Evolutionary conservation across 805 yeast species (phyloP), one percentile per base, ranked within the genome.

Genomic region (Alloascoidea hylecoeti): DNA sequence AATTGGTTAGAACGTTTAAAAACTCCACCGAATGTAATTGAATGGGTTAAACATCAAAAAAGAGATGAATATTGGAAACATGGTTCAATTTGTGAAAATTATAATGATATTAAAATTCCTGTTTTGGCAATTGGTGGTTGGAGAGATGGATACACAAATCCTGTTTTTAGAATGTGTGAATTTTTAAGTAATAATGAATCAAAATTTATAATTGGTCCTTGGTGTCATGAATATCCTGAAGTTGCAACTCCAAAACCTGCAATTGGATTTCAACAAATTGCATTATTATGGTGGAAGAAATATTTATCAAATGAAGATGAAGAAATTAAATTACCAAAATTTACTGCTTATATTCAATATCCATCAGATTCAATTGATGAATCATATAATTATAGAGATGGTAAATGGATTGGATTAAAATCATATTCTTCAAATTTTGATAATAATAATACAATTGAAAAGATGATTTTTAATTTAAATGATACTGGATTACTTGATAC

Each of bases 191-290:
- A 63, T 38, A 49, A 62, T 1, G n/a, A n/a, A n/a, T n/a, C n/a
- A n/a, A 46, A 53, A 23, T 58, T 57, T 27, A 41, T 64, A 13
- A 56, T 65, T 44, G 69, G 70, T 16, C 70, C 69, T 5, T 65
- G 70, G 70, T 69, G 64, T 35, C 70, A 64, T 44, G 70, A 64
- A 43, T 64, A 55, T 46, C 70, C 70, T 2, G 69, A 64, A 44
- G 58, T 65, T 51, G 70, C 69, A 1, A 61, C 59, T 23, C 70
- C 69, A 4, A 53, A 55, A 5, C 70, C 70, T 19, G 58, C 56
- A 40, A 58, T 64, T 44, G 70, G 68, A 3, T 65, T 58, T 39
- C 63, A 60, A 32, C 66, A 65, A 42, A 37, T 63, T 18, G 58
- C 68, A 1, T 44, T 61, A 28, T 46, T 50, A 16, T 65, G 70